These are phyloP conservation scores for Juglanconis oblonga DNA, from an alignment of 2,329 filamentous ascomycete genomes.

Conservation along the genomic window DNA sequence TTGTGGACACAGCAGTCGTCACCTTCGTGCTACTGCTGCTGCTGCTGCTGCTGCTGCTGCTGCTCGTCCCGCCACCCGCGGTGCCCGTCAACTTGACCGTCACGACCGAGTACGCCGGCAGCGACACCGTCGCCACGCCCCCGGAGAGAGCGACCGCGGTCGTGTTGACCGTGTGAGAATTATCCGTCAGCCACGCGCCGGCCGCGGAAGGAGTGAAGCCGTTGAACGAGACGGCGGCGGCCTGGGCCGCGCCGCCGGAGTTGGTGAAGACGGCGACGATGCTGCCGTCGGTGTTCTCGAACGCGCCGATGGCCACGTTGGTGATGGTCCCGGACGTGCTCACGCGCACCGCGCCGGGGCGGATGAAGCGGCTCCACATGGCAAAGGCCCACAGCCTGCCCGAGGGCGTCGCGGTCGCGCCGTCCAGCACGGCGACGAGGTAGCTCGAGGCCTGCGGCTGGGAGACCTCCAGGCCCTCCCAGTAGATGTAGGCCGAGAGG, in stretches of 20 bases:
- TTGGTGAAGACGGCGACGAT: conserved; percentile 31
- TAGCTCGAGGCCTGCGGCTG: conserved; percentile 18
- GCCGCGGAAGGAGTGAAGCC: conserved; percentile 27
- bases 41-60: conserved; percentile 1
- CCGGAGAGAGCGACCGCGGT: conserved; percentile 19
- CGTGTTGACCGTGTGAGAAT: conserved; percentile 24
- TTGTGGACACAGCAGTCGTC: neutral
- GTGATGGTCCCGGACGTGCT: conserved; percentile 25
- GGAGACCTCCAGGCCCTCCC: conserved; percentile 31
- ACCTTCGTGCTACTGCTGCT: neutral
- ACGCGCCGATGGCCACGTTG: conserved; percentile 22
- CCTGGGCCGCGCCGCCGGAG: conserved; percentile 24
- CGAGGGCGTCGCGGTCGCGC: conserved; percentile 21
- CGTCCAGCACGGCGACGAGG: conserved; percentile 20
- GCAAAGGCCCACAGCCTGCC: conserved; percentile 30
- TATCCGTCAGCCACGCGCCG: conserved; percentile 36
- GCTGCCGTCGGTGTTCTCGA: conserved; percentile 31
- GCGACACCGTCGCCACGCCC: conserved; percentile 21
- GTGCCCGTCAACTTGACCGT: conserved; percentile 21
- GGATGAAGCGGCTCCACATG: conserved; percentile 29
- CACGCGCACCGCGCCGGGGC: conserved; percentile 28
- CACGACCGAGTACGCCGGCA: conserved; percentile 24
- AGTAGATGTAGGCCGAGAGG: conserved; percentile 46
- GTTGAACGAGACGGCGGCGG: conserved; percentile 27
- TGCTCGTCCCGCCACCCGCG: neutral